Base-by-base conservation (phyloP, 2,329 filamentous ascomycete genomes). In the Verticillium tricorpus region DNA sequence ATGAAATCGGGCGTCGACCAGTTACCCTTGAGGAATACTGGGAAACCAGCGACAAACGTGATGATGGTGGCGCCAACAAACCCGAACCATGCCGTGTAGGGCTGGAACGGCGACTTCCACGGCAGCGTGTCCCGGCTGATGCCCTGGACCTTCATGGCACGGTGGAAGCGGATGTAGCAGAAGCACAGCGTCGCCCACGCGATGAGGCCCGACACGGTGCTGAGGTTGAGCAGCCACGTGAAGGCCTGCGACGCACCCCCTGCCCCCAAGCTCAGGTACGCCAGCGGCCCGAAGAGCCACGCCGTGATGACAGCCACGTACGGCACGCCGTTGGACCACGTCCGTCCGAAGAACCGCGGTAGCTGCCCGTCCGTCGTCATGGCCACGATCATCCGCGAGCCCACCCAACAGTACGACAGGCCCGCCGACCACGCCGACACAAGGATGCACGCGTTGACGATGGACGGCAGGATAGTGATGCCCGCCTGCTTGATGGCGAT, bases 361-460 rank as follows among this genome's bases (percentile, higher is more conserved):
- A 65, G 64, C 54, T 65, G 64, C 6, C 60, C 34, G 56, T 65
- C 64, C 2, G 64, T 65, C 14, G 64, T 65, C 64, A 65, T 65
- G 34, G 64, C 57, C 15, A 58, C 57, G 25, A 58, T 58, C 57
- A 58, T 58, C 25, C 57, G 57, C 4, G 57, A 58, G 19, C 74
- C 76, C 19, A 76, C 74, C 73, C 75, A 77, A 39, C 92, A 77
- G 69, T 83, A 85, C 66, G 89, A 86, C 67, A 92, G 92, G 0
- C 84, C 87, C 0, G 89, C 82, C 0, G 89, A 91, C 75, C 85
- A 88, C 0, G 88, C 89, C 0, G 88, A 89, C 0, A 87, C 90
- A 66, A 93, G 81, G 67, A 93, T 88, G 32, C 92, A 80, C 4
- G 75, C 80, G 69, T 85, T 85, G 71, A 85, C 81, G 65, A 85